Base-by-base conservation (phyloP, 129 eudicot genomes). In the Arctium lappa region DNA sequence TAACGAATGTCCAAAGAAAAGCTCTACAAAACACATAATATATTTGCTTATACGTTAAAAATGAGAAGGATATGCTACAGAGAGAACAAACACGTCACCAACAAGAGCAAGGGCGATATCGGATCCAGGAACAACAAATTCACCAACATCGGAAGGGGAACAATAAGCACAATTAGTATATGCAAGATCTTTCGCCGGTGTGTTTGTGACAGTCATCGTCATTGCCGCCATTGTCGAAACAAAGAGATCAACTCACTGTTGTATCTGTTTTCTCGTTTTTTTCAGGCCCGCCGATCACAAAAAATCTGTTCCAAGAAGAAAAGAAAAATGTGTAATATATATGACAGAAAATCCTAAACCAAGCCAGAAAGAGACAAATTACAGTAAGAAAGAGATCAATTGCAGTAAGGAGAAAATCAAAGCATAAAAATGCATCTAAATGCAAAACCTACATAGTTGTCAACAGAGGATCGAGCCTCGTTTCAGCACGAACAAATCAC, bases 171-270 rank as follows among this genome's bases (percentile, higher is more conserved):
- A 83, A 69, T 96, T 96, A 29, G 97, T 90, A 80, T 83, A 89
- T 0, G 90, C 97, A 38, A 93, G 94, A 89, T 91, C 95, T 77
- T 85, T 89, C 6, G 89, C 85, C 22, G 99, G 99, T 7, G 99
- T 90, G 74, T 85, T 91, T 42, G 97, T 92, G 34, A 96, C 98
- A 84, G 75, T 93, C 99, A 96, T 93, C 84, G 82, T 74, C 88
- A 39, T 72, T 33, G 77, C 87, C 42, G 89, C 87, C 92, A 87
- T 89, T 72, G 34, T 83, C 36, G 40, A 86, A 83, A n/a, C 48
- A 75, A 75, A 80, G 75, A 72, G 77, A 82, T 76, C 81, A 50
- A 56, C 15, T 56, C 22, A 56, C 65, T 15, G 56, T 2, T 15
- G 56, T 46, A 8, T 42, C 18, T 56, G 65, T 13, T 56, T 44